Conservation (phyloP, 352 stramenopile genomes). For the Pythium myriotylum region DNA sequence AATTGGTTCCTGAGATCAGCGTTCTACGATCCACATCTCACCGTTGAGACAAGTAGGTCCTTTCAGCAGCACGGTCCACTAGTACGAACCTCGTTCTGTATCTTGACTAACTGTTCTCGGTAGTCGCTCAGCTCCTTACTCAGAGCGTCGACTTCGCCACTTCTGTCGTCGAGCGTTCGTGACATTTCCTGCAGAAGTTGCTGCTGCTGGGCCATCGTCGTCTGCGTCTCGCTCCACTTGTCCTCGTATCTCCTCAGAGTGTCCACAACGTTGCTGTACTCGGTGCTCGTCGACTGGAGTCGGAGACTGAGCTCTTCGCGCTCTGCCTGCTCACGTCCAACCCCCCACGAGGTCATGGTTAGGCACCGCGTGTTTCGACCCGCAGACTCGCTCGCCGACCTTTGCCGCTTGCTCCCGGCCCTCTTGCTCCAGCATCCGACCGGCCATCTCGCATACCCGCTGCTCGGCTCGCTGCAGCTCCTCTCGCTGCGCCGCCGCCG, state of each 20-base stretch:
- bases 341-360: no score
- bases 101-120: not conserved
- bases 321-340: constrained; percentile 5
- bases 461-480: constrained; percentile 13
- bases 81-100: constrained; percentile 11
- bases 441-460: constrained; percentile 6
- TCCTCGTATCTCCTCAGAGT: constrained; percentile 43
- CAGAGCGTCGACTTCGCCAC: constrained; percentile 5
- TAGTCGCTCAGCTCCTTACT: not conserved
- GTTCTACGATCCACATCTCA: not conserved
- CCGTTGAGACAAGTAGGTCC: not conserved
- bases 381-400: no score
- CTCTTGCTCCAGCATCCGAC: constrained; percentile 9
- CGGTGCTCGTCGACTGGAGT: constrained; percentile 1
- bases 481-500: not conserved
- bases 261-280: constrained; percentile 17
- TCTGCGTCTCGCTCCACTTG: constrained; percentile 36
- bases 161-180: constrained; percentile 18
- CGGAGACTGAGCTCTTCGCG: constrained; percentile 11
- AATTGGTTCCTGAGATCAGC: constrained; percentile 6
- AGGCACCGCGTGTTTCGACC: no score
- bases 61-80: not conserved
- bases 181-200: constrained; percentile 47
- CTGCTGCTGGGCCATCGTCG: constrained; percentile 40
- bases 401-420: not conserved